A percentile compares a stretch with the other conserved stretches of the same genome.
phyloP scores from a whole-genome alignment of 2,329 filamentous ascomycete genomes.

The Aureobasidium sp. region DNA sequence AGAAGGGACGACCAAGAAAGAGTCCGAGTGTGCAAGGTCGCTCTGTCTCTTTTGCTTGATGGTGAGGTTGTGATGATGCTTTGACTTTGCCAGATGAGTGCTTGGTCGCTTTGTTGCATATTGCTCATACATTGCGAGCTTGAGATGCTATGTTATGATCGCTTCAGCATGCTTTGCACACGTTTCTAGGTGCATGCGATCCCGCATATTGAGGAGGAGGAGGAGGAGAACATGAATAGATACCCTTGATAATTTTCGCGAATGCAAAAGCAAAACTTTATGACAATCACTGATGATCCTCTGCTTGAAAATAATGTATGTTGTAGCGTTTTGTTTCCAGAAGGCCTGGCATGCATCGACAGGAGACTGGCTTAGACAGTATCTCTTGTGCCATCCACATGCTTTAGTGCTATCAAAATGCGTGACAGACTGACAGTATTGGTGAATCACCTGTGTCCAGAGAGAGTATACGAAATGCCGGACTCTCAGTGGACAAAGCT shows the following conservation, averaged over 20 bases:
- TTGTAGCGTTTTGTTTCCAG: too few relatives aligned
- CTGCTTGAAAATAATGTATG: too few relatives aligned
- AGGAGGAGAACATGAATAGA: background rate
- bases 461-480: too few relatives aligned
- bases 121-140: background rate
- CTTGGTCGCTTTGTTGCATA: background rate
- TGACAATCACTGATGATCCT: background rate
- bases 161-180: background rate
- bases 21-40: constrained; percentile 7
- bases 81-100: background rate
- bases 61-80: background rate
- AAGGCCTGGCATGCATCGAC: too few relatives aligned
- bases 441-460: too few relatives aligned
- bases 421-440: too few relatives aligned
- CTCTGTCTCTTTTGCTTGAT: constrained; percentile 6
- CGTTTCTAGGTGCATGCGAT: background rate
- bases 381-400: too few relatives aligned
- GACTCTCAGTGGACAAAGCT: too few relatives aligned
- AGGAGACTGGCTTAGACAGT: too few relatives aligned
- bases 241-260: background rate
- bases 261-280: background rate
- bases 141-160: background rate
- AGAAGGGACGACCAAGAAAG: constrained; percentile 6
- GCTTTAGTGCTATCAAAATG: too few relatives aligned
- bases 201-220: background rate